Evolutionary conservation across 495 filamentous ascomycete species (phyloP).

Genomic region (Penicilliopsis zonata): DNA sequence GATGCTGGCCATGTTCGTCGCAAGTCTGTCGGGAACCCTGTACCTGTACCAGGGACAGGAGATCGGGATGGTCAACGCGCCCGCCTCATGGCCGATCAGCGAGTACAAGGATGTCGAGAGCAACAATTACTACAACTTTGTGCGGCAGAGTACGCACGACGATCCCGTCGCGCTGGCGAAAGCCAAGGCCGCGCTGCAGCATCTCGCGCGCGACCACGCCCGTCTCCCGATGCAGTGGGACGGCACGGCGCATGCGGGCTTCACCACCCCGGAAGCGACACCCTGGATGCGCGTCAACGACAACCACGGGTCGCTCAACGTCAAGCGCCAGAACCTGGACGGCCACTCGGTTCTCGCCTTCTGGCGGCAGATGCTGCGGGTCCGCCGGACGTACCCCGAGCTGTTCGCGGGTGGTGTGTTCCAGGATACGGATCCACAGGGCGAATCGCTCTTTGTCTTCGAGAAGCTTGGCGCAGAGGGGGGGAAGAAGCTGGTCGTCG

Average conservation of each 20-base stretch:
- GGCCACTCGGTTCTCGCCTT: conserved; percentile 28
- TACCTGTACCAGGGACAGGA: conserved; percentile 48
- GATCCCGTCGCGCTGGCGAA: conserved; percentile 23
- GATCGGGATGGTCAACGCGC: conserved; percentile 43
- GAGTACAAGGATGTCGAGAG: conserved; percentile 44
- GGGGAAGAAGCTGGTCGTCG: conserved; percentile 9
- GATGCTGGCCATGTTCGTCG: conserved; percentile 38
- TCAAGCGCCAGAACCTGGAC: conserved; percentile 28
- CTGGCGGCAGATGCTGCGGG: conserved; percentile 29
- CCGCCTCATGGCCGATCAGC: conserved; percentile 21
- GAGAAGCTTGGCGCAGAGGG: conserved; percentile 8
- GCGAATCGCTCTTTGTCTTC: conserved; percentile 20
- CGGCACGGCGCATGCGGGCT: conserved; percentile 38
- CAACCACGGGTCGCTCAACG: conserved; percentile 38
- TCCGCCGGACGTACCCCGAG: conserved; percentile 28
- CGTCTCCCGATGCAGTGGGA: conserved; percentile 54
- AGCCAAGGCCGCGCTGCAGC: conserved; percentile 26
- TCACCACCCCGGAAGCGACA: conserved; percentile 23
- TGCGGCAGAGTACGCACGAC: conserved; percentile 7
- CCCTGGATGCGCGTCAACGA: conserved; percentile 52
- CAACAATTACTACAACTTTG: conserved; percentile 37
- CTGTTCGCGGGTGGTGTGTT: conserved; percentile 36
- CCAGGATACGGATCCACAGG: conserved; percentile 20
- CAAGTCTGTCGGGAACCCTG: conserved; percentile 37
- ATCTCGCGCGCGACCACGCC: conserved; percentile 48